Base-by-base conservation (phyloP, 441 rosid genomes). In the Omphalea diandra region DNA sequence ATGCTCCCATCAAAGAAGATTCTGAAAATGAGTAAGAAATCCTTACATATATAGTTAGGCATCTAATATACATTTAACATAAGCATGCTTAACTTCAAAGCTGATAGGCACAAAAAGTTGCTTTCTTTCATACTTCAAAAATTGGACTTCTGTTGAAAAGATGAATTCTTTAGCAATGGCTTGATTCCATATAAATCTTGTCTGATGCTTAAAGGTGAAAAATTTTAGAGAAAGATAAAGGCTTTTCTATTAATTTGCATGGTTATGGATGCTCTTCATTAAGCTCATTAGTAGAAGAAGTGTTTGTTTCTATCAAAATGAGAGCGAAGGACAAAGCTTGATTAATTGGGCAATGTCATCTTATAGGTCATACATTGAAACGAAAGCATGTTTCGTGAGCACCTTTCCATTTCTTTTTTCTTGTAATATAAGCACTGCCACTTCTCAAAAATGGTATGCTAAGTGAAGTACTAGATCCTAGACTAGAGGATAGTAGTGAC, bases 251-350 rank as follows among this genome's bases (percentile, higher is more conserved):
- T 12, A 87, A 86, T 67, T 60, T 86, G 18, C 79, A 52, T 29
- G 85, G 60, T 58, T 83, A 82, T 22, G 87, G 63, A 40, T 60
- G 29, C 38, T 86, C 8, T 82, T 86, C 15, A 46, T 86, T 54
- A 85, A 86, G 78, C 82, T 83, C 58, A 77, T 86, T 47, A 79
- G 71, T 5, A 86, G 87, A 20, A 80, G 77, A 67, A 77, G 57
- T 65, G 83, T 73, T 54, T 20, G 41, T 8, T 44, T 47, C 14
- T 80, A 63, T 66, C 53, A 70, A 56, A 64, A 65, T 15, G 70
- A 70, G 43, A 22, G 5, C 22, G 50, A 50, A 27, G 76, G 66
- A 46, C 76, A 76, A 61, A 69, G 78, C 54, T 63, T 82, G 55
- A 55, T 63, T 59, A 74, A 73, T 7, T 80, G 85, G 87, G 90